Evolutionary conservation across 371 early-diverging fungal species (phyloP).

Genomic region (Lichtheimia corymbifera): DNA sequence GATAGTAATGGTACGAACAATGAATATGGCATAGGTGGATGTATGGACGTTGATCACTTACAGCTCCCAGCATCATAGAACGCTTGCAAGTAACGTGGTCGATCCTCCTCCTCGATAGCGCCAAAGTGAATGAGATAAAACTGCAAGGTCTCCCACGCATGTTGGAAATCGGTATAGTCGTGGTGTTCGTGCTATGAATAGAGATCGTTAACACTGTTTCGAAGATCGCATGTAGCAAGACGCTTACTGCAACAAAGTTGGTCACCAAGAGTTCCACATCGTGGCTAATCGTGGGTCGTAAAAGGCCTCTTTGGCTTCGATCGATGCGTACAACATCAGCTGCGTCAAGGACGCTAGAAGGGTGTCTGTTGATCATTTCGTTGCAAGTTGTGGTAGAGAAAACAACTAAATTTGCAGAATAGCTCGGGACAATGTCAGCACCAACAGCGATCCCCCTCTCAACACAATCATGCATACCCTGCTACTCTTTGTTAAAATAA

Average conservation of each 20-base stretch:
- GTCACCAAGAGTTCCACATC: conserved; percentile 5
- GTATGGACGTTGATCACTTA: background rate
- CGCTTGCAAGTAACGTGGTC: conserved; percentile 10
- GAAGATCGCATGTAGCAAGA: background rate
- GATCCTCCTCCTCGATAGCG: conserved; percentile 6
- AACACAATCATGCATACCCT: no score
- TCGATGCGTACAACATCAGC: conserved; percentile 7
- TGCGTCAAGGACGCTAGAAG: conserved; percentile 1
- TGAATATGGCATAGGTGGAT: background rate
- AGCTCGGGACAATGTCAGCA: no score
- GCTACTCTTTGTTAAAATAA: no score
- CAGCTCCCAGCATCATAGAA: conserved; percentile 6
- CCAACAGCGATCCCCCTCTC: no score
- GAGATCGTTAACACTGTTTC: background rate
- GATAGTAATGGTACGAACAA: background rate
- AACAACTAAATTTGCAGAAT: no score
- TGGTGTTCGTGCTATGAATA: conserved; percentile 2
- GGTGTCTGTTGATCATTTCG: conserved; percentile 5
- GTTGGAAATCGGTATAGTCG: conserved; percentile 1
- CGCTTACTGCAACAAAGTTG: conserved; percentile 4
- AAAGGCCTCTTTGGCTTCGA: conserved; percentile 9
- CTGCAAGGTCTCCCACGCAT: background rate
- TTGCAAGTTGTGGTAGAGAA: background rate
- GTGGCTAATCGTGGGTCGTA: background rate
- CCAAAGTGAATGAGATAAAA: conserved; percentile 5